Evolutionary conservation across 129 eudicot species (phyloP), one percentile per base, ranked within the genome.

Genomic region (Apium graveolens): DNA sequence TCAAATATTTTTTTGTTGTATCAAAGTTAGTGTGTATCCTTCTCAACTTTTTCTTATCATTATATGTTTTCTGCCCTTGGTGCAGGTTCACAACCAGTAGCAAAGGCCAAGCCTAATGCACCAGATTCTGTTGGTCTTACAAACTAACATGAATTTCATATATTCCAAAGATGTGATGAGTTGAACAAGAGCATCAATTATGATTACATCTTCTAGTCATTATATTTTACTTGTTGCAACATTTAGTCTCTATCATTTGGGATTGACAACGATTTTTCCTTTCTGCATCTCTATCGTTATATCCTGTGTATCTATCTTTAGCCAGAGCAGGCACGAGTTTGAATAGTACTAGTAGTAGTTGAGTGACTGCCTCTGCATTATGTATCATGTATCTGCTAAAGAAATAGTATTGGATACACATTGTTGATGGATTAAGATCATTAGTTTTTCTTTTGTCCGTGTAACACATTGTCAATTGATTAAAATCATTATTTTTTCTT

Each of bases 21-120:
- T 76, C 65, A 49, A 45, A 45, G 7, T n/a, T 35, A 48, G n/a
- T 29, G 29, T 32, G 10, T 35, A 18, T 37, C 46, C n/a, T n/a
- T 5, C 0, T 55, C 16, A 6, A 7, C 12, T 51, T 34, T 21
- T 69, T 68, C 39, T 31, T 69, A 63, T 69, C 7, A 34, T 16
- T 20, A 14, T 39, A 39, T 39, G 6, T 21, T 57, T 39, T 29
- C 20, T 42, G 29, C 70, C 32, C 84, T 80, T 73, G 24, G 68
- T 82, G 78, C 91, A 91, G 97, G 82, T 73, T 86, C 91, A 85
- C 90, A 85, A 73, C 79, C 82, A 21, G 41, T 80, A 18, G 91
- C 82, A 66, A 91, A 85, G 85, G 88, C 80, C 70, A 89, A 77
- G 78, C 80, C 16, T 73, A 80, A 73, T 20, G 77, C 85, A 45